Evolutionary conservation across 2,329 filamentous ascomycete species (phyloP).

Genomic region (Pseudopithomyces maydicus): DNA sequence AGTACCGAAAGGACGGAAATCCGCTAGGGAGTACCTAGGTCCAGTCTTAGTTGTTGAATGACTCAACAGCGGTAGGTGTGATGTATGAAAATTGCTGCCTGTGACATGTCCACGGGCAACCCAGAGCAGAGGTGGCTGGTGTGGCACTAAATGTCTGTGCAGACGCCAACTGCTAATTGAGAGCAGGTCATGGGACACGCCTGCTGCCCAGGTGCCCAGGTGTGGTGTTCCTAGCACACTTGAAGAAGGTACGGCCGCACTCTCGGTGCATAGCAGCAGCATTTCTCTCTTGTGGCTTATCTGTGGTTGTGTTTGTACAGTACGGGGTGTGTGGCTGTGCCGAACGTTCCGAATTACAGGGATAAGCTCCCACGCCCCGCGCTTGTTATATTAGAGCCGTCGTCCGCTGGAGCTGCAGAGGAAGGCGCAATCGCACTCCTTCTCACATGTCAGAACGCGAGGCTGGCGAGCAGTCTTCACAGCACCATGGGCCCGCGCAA

Average conservation of each 20-base stretch:
- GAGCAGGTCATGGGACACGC: no score
- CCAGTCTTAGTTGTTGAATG: no score
- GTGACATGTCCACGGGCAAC: no score
- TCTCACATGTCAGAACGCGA: conserved; percentile 4
- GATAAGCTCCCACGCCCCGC: background rate
- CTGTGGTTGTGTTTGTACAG: background rate
- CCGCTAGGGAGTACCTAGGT: no score
- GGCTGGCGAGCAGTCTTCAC: conserved; percentile 4
- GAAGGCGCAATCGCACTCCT: background rate
- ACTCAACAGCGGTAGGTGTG: no score
- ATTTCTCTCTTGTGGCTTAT: background rate
- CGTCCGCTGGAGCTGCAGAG: background rate
- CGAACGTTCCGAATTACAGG: background rate
- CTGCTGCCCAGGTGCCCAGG: background rate
- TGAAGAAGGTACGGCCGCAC: no score
- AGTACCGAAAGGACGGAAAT: no score
- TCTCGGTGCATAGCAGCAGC: no score
- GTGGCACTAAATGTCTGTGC: no score
- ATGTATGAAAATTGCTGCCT: no score
- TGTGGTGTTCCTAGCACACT: background rate
- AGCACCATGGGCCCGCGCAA: background rate
- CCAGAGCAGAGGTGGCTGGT: no score
- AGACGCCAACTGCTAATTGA: no score
- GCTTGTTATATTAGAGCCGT: background rate
- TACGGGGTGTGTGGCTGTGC: background rate